Evolutionary conservation across 495 filamentous ascomycete genomes (phyloP).

Genomic region (Penicillium verhagenii): DNA sequence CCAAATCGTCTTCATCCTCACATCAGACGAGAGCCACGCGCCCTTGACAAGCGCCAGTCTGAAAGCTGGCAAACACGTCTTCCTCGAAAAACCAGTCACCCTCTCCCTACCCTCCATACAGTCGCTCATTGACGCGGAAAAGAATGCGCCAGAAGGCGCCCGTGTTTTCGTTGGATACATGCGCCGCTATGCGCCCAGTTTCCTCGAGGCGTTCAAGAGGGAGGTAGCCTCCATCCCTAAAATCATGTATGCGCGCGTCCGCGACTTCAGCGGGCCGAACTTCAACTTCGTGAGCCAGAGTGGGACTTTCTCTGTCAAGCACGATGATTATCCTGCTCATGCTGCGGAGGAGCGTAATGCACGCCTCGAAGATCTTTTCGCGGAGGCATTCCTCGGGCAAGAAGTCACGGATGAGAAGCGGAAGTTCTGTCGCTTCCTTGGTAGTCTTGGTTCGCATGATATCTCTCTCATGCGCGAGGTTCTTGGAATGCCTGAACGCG

Average conservation of each 20-base stretch:
- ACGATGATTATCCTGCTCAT: conserved; percentile 26
- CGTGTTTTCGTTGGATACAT: conserved; percentile 52
- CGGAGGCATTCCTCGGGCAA: conserved; percentile 23
- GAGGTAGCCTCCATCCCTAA: conserved; percentile 35
- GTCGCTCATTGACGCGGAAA: conserved; percentile 36
- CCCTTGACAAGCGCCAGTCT: conserved; percentile 35
- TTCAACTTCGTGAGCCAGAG: conserved; percentile 45
- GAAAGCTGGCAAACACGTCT: conserved; percentile 38
- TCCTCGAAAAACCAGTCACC: conserved; percentile 53
- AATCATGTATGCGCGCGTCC: conserved; percentile 45
- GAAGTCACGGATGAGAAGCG: conserved; percentile 23
- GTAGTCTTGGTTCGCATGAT: conserved; percentile 48
- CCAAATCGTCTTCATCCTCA: conserved; percentile 46
- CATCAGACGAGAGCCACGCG: conserved; percentile 44
- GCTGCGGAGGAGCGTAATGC: conserved; percentile 20
- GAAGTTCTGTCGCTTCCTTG: conserved; percentile 37
- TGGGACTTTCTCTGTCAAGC: conserved; percentile 43
- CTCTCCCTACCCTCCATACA: conserved; percentile 30
- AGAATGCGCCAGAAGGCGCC: conserved; percentile 22
- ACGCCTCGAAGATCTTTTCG: conserved; percentile 21
- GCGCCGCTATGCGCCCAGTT: conserved; percentile 49
- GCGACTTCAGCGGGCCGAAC: conserved; percentile 51
- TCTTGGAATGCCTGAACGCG: conserved; percentile 33
- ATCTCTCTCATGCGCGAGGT: conserved; percentile 50
- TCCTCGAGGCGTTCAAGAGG: conserved; percentile 37